Evolutionary conservation across 257 asterid genomes (phyloP), one percentile per base, ranked within the genome.

Genomic region (Solanum appendiculatum): DNA sequence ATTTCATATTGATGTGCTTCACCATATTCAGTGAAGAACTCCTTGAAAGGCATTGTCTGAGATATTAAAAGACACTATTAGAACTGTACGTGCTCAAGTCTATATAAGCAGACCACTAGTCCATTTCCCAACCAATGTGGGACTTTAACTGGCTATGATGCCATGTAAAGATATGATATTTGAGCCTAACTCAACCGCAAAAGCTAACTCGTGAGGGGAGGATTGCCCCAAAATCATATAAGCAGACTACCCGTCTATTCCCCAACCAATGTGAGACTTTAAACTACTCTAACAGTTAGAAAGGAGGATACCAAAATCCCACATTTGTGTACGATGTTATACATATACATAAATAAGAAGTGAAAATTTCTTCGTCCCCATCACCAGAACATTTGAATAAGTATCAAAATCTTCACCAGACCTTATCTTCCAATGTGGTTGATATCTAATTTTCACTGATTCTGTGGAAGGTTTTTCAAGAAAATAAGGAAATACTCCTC

Each of bases 11-110:
- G 91, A 91, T 93, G 94, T 69, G 98, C 96, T 89, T 97, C 99
- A 44, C 99, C 99, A 88, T 97, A 97, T 86, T 97, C 99, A 7
- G 98, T 97, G 93, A 97, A 94, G 90, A 95, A 95, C 7, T 96
- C 99, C 85, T 88, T 92, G 92, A 93, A 93, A 88, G 94, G 96
- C 97, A 94, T 93, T 82, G 90, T 92, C 96, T 93, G 93, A 87
- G 36, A 85, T 85, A 66, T 29, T 72, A 88, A 84, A 66, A 46
- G 64, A 78, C 10, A 1, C 14, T 0, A 78, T 78, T 51, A 80
- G 42, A 80, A 46, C 18, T n/a, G n/a, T n/a, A n/a, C n/a, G n/a
- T n/a, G n/a, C n/a, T n/a, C n/a, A n/a, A n/a, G n/a, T n/a, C n/a
- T n/a, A n/a, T n/a, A n/a, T n/a, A n/a, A n/a, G n/a, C n/a, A n/a